Base-by-base conservation (phyloP, 495 filamentous ascomycete species). In the Aspergillus bridgeri region DNA sequence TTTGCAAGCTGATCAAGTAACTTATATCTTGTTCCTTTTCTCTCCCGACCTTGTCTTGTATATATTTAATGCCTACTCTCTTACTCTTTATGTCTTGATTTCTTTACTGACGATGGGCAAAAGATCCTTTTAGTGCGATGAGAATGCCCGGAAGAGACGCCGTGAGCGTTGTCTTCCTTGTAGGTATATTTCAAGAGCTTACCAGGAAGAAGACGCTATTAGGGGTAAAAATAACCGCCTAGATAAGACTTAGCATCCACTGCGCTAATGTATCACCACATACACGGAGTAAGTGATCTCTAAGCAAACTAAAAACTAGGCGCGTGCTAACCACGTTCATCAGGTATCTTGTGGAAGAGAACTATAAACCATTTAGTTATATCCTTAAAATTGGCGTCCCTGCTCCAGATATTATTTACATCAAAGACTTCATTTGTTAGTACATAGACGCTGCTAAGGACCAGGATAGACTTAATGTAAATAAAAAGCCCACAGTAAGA, bases 271-370 rank as follows among this genome's bases (percentile, higher is more conserved):
- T 57, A 21, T 51, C 3, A 57, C 21, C n/a, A 18, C 51, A 57
- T 57, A 57, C 48, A 57, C 22, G n/a, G 27, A 57, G 47, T 57
- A 57, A 51, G 42, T 57, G 33, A 51, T 19, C 55, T 57, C 21
- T 11, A 20, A 51, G 55, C 17, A 57, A 57, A 29, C 33, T 57
- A n/a, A 20, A 51, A 51, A 48, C 54, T 57, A 23, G 27, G 29
- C 18, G 17, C 38, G 17, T 51, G 5, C 20, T 57, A 57, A 57
- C 22, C 20, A 51, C 13, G 20, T 57, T 57, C 21, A 50, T 53
- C 33, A 57, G 38, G 25, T 57, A 57, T 51, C 55, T 57, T 57
- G 19, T 57, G 23, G 27, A 57, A 56, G 45, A 56, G 47, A 57
- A 57, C 1, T 57, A 57, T 48, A 27, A 51, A 57, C 8, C 3